phyloP scores from a whole-genome alignment of 306 rosid genomes.

The Purshia tridentata region DNA sequence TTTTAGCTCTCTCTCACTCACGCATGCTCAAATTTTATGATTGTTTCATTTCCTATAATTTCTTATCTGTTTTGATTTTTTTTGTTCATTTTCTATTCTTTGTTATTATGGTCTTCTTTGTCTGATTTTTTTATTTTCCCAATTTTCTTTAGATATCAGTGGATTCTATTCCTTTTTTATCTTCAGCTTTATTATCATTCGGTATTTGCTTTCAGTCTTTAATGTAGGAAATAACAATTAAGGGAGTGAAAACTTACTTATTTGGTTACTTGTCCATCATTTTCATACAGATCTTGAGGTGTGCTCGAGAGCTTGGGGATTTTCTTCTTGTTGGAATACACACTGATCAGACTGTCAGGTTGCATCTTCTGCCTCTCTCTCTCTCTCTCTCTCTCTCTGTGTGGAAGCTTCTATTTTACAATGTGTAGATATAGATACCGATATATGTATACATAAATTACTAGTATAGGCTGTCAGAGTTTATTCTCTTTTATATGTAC shows the following conservation, averaged over 20 bases:
- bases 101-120: not conserved
- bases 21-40: not conserved
- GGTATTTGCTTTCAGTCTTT: not conserved
- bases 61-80: too few relatives aligned
- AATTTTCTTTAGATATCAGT: not conserved
- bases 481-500: not conserved
- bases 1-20: not conserved
- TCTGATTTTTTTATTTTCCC: not conserved
- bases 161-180: not conserved
- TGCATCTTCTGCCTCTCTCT: constrained; percentile 20
- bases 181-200: not conserved
- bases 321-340: constrained; percentile 98
- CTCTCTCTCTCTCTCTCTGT: not conserved
- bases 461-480: not conserved
- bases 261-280: constrained; percentile 6
- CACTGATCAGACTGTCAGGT: constrained; percentile 93
- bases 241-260: not conserved
- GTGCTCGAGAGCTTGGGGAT: constrained; percentile 83
- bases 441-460: not conserved
- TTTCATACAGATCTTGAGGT: constrained; percentile 72
- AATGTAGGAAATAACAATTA: not conserved
- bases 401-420: not conserved
- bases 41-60: not conserved
- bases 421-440: not conserved
- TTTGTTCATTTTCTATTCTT: not conserved